Evolutionary conservation across 371 early-diverging fungal species (phyloP).

Genomic region (Coemansia sp.): DNA sequence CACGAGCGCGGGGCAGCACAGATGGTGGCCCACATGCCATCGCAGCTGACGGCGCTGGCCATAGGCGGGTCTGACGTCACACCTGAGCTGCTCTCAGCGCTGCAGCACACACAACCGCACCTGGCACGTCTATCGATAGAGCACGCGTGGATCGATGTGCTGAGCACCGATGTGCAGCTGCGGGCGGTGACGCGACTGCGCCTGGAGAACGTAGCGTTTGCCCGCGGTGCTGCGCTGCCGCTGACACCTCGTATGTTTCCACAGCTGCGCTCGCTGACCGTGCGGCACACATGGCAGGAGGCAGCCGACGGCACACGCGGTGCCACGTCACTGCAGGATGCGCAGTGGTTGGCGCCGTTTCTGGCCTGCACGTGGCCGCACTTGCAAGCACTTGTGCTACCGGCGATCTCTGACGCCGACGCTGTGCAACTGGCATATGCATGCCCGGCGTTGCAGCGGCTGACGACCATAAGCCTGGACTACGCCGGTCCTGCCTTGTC

Average conservation of each 20-base stretch:
- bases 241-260: slow-evolving; percentile 31
- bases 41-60: slow-evolving; percentile 30
- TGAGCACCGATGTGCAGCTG: slow-evolving; percentile 14
- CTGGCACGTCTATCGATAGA: slow-evolving; percentile 24
- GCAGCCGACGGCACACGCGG: slow-evolving; percentile 35
- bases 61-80: slow-evolving; percentile 40
- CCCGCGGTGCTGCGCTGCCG: slow-evolving; percentile 18
- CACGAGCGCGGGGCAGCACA: slow-evolving; percentile 33
- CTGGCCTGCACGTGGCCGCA: slow-evolving; percentile 23
- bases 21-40: slow-evolving; percentile 18
- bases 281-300: slow-evolving; percentile 43
- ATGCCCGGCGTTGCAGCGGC: slow-evolving; percentile 35
- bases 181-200: slow-evolving; percentile 19
- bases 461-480: slow-evolving; percentile 44
- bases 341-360: slow-evolving; percentile 23
- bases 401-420: slow-evolving; percentile 37
- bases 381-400: slow-evolving; percentile 33
- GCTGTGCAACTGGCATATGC: slow-evolving; percentile 20
- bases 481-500: slow-evolving; percentile 44
- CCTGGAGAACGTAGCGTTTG: slow-evolving; percentile 35
- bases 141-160: slow-evolving; percentile 36
- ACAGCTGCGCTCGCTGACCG: slow-evolving; percentile 19
- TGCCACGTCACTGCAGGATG: slow-evolving; percentile 39
- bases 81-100: slow-evolving; percentile 27
- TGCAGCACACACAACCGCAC: slow-evolving; percentile 21